phyloP scores from a whole-genome alignment of 2,329 filamentous ascomycete species.

The Alternaria novae-zelandiae region DNA sequence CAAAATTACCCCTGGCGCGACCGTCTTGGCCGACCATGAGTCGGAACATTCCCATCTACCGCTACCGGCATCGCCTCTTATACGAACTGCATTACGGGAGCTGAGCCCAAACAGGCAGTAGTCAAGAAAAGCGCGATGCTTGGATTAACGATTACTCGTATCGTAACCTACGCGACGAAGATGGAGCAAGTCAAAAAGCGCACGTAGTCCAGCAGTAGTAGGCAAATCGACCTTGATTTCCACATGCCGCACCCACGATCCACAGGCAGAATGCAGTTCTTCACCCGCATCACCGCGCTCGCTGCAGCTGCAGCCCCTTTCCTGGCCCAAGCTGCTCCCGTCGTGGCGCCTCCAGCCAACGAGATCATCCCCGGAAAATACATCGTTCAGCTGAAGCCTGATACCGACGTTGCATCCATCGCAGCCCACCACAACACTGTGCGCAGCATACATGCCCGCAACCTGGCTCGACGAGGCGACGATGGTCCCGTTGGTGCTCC shows the following conservation, averaged over 20 bases:
- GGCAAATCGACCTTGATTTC: not conserved
- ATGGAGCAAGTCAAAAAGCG: constrained; percentile 1
- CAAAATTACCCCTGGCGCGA: not conserved
- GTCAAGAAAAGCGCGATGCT: constrained; percentile 7
- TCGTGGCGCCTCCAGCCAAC: constrained; percentile 7
- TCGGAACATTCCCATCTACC: not conserved
- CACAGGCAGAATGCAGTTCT: constrained; percentile 32
- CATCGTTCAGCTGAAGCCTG: constrained; percentile 52
- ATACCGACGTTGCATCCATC: constrained; percentile 32
- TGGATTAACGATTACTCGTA: not conserved
- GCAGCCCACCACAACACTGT: constrained; percentile 34
- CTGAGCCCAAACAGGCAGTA: constrained; percentile 5
- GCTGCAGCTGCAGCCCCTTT: constrained; percentile 31
- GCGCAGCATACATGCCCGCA: constrained; percentile 38
- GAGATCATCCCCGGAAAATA: constrained; percentile 50
- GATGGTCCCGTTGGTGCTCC: constrained; percentile 17
- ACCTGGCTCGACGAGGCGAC: constrained; percentile 28
- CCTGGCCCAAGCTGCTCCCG: constrained; percentile 29
- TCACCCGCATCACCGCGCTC: constrained; percentile 32
- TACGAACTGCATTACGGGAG: not conserved
- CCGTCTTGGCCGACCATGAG: not conserved
- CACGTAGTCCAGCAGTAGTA: not conserved
- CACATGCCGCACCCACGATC: not conserved
- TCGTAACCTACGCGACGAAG: not conserved
- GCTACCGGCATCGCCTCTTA: not conserved